phyloP scores from a whole-genome alignment of 2,329 filamentous ascomycete species.

The Aureobasidium leucospermi region DNA sequence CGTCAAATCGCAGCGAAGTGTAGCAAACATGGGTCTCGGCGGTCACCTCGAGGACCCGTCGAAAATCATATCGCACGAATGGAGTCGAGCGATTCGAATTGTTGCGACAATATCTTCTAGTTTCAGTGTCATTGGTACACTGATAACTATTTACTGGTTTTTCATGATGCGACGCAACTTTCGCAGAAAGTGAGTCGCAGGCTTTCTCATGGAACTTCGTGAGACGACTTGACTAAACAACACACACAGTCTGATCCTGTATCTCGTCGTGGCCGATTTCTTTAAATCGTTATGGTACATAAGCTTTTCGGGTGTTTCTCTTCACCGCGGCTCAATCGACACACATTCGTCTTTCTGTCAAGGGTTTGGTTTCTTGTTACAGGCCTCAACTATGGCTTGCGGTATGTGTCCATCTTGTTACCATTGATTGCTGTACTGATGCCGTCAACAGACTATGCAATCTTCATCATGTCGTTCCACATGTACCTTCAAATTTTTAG shows the following conservation, averaged over 20 bases:
- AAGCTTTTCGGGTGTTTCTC: constrained; percentile 54
- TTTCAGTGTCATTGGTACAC: constrained; percentile 50
- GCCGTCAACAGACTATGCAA: constrained; percentile 50
- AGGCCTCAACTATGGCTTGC: constrained; percentile 59
- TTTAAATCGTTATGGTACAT: constrained; percentile 64
- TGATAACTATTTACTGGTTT: constrained; percentile 63
- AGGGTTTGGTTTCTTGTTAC: constrained; percentile 59
- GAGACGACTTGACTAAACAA: not conserved
- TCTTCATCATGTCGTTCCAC: constrained; percentile 67
- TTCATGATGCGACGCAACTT: constrained; percentile 65
- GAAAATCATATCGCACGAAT: constrained; percentile 17
- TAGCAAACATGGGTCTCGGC: constrained; percentile 15
- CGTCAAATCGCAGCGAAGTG: not conserved
- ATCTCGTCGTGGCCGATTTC: constrained; percentile 65
- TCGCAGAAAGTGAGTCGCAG: constrained; percentile 56
- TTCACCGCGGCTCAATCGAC: constrained; percentile 44
- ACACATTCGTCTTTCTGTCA: constrained; percentile 56
- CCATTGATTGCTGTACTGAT: not conserved
- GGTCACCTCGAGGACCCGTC: constrained; percentile 13
- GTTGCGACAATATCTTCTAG: constrained; percentile 30
- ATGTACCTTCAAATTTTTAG: constrained; percentile 65
- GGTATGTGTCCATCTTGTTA: constrained; percentile 30
- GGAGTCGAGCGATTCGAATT: constrained; percentile 28
- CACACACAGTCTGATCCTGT: constrained; percentile 57
- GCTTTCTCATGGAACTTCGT: no score